Conservation (phyloP, 306 rosid species). For the Dryas alaskensis region DNA sequence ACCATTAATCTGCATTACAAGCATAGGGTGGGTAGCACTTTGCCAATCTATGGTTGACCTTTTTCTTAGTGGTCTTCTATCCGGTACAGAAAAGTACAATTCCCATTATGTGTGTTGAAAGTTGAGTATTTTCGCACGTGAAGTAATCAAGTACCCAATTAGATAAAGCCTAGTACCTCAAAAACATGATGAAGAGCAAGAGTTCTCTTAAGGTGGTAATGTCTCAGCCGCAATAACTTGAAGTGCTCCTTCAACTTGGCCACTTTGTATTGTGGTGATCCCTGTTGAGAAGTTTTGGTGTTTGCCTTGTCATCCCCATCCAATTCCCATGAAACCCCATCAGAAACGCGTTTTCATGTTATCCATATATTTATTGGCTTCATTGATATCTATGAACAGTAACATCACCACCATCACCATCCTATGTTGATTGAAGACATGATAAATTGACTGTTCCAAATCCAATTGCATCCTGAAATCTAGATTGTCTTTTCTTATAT, state of each 20-base stretch:
- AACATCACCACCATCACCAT: conserved; percentile 29
- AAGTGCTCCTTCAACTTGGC: conserved; percentile 51
- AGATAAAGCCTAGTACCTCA: conserved; percentile 3
- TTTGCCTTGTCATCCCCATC: conserved; percentile 31
- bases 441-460: conserved; percentile 25
- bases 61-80: conserved; percentile 19
- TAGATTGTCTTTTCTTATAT: conserved; percentile 20
- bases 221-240: neutral
- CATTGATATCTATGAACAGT: conserved; percentile 21
- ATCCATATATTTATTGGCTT: conserved; percentile 23
- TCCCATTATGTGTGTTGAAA: conserved; percentile 1
- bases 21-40: conserved; percentile 19
- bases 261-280: conserved; percentile 45
- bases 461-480: conserved; percentile 23
- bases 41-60: conserved; percentile 27
- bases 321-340: conserved; percentile 15
- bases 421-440: conserved; percentile 23
- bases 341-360: conserved; percentile 18
- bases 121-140: conserved; percentile 1
- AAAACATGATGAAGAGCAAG: neutral
- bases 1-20: conserved; percentile 14
- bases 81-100: conserved; percentile 33
- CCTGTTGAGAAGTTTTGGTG: conserved; percentile 31
- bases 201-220: conserved; percentile 4
- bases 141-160: conserved; percentile 5